phyloP scores from a whole-genome alignment of 106 monocot genomes.

The Dendrobium chrysotoxum region DNA sequence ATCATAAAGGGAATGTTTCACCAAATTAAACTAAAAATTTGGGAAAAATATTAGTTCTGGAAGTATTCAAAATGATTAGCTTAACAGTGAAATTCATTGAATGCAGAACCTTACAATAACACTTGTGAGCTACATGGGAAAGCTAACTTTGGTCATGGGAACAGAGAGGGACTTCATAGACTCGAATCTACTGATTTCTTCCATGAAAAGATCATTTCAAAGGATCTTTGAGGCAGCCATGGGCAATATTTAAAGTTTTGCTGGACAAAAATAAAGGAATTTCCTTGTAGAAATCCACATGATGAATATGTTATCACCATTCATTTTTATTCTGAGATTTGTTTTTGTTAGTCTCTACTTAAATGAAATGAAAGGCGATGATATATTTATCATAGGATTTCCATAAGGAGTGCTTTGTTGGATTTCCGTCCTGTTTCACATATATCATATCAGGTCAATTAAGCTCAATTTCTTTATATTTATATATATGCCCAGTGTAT shows the following conservation, averaged over 20 bases:
- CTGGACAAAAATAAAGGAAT: no score
- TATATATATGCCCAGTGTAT: neutral
- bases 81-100: neutral
- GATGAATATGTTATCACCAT: neutral
- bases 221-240: slow-evolving; percentile 46
- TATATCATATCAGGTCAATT: neutral
- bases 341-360: no score
- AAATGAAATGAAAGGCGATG: no score
- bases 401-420: no score
- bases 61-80: neutral
- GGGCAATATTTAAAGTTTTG: neutral
- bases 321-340: neutral
- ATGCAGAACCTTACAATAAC: slow-evolving; percentile 54
- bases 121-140: slow-evolving; percentile 69
- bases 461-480: neutral
- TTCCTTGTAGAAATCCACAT: neutral
- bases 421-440: neutral
- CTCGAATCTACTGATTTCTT: slow-evolving; percentile 29
- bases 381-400: no score
- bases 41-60: no score
- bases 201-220: slow-evolving; percentile 51
- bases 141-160: slow-evolving; percentile 58
- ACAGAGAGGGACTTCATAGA: slow-evolving; percentile 69
- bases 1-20: no score
- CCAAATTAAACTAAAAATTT: no score